Evolutionary conservation across 1,284 basidiomycete genomes (phyloP), one percentile per base, ranked within the genome.

Genomic region (Baeospora myosura): DNA sequence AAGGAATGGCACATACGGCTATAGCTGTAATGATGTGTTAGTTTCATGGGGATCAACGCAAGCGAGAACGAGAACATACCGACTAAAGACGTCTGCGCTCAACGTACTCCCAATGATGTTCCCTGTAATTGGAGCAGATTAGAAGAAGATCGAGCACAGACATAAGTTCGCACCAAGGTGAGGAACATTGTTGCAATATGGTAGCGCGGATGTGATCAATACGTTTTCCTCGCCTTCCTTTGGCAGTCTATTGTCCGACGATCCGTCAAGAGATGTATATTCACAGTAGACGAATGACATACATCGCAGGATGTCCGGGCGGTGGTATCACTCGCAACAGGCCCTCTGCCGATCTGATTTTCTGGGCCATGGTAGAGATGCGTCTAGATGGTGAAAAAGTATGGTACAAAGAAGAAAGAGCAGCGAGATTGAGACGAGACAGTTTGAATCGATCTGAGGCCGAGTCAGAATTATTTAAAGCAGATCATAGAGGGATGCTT

Each of bases 181-280:
- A 18, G 96, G 96, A 11, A 98, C 95, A 59, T 98, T 99, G 66
- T 99, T 99, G 63, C 96, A 98, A 60, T 95, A 99, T 10, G 96
- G 96, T 42, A 99, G 67, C 28, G 96, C 95, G 45, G 93, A 97
- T 6, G 96, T 98, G 59, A 98, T 84, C 30, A 99, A 71, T 38
- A 97, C 68, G 57, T 97, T 97, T 41, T 71, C 70, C 61, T 92
- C 81, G 35, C 92, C 93, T 40, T 84, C 74, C 60, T 83, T 81
- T 3, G 93, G 93, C 40, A 93, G 68, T 53, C 92, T 95, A 49
- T 25, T 18, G 26, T 47, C n/a, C 51, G 43, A 34, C 37, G 36
- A 57, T 44, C 52, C 47, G 39, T 8, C 41, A 30, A 43, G 25
- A 46, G 17, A 47, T 40, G 43, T 29, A 32, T 42, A 40, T 42